Percentiles rank a stretch among this genome's conserved stretches.
These are phyloP conservation scores for Fraxinus sp. DNA, from an alignment of 305 asterid species.

Conservation along the genomic window DNA sequence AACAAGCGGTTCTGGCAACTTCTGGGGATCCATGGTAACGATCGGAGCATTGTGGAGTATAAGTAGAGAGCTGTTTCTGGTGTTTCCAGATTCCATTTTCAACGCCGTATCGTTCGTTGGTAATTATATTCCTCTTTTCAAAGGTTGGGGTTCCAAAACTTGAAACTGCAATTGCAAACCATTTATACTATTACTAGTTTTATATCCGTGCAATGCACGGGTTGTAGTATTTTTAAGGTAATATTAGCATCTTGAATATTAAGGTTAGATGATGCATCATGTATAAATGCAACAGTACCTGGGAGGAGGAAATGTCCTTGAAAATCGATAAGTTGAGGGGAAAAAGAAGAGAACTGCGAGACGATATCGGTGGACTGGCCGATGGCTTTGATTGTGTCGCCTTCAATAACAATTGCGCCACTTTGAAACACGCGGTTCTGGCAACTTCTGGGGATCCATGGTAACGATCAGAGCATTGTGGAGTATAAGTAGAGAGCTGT, in stretches of 20 bases:
- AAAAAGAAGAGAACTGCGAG: slow-evolving; percentile 37
- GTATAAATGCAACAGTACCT: slow-evolving; percentile 24
- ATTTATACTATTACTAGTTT: too few relatives aligned
- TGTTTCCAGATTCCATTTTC: background rate
- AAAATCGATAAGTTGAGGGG: slow-evolving; percentile 48
- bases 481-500: slow-evolving; percentile 36
- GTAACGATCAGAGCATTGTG: slow-evolving; percentile 61
- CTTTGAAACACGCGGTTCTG: slow-evolving; percentile 43
- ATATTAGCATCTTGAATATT: too few relatives aligned
- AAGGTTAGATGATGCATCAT: too few relatives aligned
- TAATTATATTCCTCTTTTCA: background rate
- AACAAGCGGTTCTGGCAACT: slow-evolving; percentile 35
- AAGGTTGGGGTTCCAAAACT: background rate
- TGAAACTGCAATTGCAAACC: background rate
- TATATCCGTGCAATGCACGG: too few relatives aligned
- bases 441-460: slow-evolving; percentile 34
- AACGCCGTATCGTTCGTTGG: background rate
- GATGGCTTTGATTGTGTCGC: slow-evolving; percentile 48
- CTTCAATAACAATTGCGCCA: slow-evolving; percentile 60
- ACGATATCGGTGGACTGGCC: slow-evolving; percentile 55
- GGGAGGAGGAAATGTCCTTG: slow-evolving; percentile 55
- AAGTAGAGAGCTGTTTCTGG: slow-evolving; percentile 21
- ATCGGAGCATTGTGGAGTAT: slow-evolving; percentile 58
- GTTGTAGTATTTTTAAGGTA: too few relatives aligned
- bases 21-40: slow-evolving; percentile 49